A percentile compares a stretch with the other conserved stretches of the same genome.
Conservation (phyloP, 306 rosid species). For the Vigna nakashimae region DNA sequence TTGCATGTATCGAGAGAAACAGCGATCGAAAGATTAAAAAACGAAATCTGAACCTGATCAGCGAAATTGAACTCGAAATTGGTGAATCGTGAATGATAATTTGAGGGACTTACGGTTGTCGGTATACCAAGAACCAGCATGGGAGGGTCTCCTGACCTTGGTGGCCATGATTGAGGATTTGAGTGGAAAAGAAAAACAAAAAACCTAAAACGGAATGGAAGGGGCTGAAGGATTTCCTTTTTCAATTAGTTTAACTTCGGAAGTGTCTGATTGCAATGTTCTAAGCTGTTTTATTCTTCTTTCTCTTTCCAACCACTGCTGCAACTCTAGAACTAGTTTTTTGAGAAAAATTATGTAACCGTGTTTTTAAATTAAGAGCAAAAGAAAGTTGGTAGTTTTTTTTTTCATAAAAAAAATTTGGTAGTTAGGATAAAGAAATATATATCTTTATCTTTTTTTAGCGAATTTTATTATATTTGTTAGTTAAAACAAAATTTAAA, state of each 20-base stretch:
- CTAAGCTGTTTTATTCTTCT: not conserved
- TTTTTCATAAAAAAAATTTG: too few species aligned
- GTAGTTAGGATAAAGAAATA: too few species aligned
- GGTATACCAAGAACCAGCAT: slow-evolving; percentile 94
- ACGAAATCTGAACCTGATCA: slow-evolving; percentile 22
- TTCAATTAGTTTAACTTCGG: not conserved
- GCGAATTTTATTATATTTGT: too few species aligned
- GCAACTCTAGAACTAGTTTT: not conserved
- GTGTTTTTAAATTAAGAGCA: too few species aligned
- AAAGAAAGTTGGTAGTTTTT: too few species aligned
- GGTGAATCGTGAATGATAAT: not conserved
- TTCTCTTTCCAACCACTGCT: not conserved
- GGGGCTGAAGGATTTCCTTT: not conserved
- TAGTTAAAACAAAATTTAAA: too few species aligned
- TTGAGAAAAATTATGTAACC: too few species aligned
- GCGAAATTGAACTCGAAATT: slow-evolving; percentile 11
- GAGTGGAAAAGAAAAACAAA: slow-evolving; percentile 29
- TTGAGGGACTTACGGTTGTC: slow-evolving; percentile 69
- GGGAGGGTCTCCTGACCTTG: slow-evolving; percentile 70
- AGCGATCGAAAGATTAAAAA: slow-evolving; percentile 26
- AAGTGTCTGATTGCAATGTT: slow-evolving; percentile 1
- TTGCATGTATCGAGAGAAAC: not conserved
- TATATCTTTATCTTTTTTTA: too few species aligned
- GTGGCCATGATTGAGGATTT: slow-evolving; percentile 58
- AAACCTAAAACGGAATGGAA: slow-evolving; percentile 24